Evolutionary conservation across 257 asterid genomes (phyloP), one percentile per base, ranked within the genome.

Genomic region (Primulina eburnea): DNA sequence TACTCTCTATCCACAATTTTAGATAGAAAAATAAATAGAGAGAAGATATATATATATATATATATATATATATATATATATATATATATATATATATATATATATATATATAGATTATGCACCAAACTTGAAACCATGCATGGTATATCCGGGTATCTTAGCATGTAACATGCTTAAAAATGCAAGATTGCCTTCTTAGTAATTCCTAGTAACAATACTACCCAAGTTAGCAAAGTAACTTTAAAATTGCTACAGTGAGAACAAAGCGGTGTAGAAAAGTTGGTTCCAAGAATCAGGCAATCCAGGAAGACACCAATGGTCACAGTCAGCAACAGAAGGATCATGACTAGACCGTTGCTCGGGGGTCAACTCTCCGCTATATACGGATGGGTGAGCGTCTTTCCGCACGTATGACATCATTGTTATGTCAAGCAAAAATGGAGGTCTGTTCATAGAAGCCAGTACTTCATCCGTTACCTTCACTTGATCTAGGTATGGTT

Each of bases 241-340:
- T 5, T 43, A 43, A 4, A 43, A 12, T 12, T 43, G 53, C 77
- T 81, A 84, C 57, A 67, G 77, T 68, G 68, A 86, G 71, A 87
- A 83, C 64, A 93, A 76, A 24, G 83, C 95, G 47, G 90, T 74
- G 70, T 85, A 90, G 70, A 93, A 90, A 3, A 93, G 86, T 32
- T 93, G 95, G 81, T 93, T 93, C 99, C 99, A 90, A 32, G 99
- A 90, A 65, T 90, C 99, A 0, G 99, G 99, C 82, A 93, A 62
- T 62, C 99, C 99, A 30, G 97, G 99, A 50, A 93, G 89, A 65
- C 99, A 93, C 99, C 99, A 93, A 77, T 93, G 99, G 75, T 96
- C 91, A 55, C 99, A 93, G 59, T 93, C 99, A 28, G 96, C 85
- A 43, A 43, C 6, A 11, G 89, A 86, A 68, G 76, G 96, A 70